Conservation (phyloP, 2,329 filamentous ascomycete species). For the Colletotrichum sp. region DNA sequence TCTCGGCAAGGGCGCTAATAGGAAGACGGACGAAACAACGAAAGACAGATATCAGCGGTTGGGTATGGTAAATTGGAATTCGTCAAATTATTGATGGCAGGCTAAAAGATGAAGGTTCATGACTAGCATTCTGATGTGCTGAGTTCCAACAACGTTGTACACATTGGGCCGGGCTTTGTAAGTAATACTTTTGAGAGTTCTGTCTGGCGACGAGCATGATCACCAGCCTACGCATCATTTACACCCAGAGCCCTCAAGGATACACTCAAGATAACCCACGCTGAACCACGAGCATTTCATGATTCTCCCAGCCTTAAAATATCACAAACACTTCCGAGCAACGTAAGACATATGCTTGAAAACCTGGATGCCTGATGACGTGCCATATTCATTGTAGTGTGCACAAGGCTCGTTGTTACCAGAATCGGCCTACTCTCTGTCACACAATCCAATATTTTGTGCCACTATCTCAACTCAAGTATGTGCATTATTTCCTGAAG, state of each 20-base stretch:
- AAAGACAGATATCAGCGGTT: accelerated
- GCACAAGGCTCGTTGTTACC: neutral
- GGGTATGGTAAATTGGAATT: neutral
- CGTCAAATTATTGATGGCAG: neutral
- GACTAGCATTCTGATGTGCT: accelerated
- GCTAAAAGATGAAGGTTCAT: neutral
- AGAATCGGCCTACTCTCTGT: neutral
- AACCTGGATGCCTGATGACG: neutral
- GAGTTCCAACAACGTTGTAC: neutral
- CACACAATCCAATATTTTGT: neutral
- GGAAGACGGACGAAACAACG: neutral
- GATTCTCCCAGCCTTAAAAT: neutral
- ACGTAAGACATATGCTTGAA: neutral
- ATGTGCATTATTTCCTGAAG: neutral
- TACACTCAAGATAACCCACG: neutral
- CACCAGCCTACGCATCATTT: neutral
- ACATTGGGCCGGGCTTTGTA: neutral
- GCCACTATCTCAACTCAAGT: neutral
- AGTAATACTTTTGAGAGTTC: neutral
- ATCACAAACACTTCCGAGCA: neutral
- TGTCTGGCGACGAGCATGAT: neutral
- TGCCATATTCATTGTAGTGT: neutral
- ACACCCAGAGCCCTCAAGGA: neutral
- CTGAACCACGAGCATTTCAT: neutral
- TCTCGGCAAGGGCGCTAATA: neutral